Evolutionary conservation across 345 rosid species (phyloP), one percentile per base, ranked within the genome.

Genomic region (Boechera divaricarpa): DNA sequence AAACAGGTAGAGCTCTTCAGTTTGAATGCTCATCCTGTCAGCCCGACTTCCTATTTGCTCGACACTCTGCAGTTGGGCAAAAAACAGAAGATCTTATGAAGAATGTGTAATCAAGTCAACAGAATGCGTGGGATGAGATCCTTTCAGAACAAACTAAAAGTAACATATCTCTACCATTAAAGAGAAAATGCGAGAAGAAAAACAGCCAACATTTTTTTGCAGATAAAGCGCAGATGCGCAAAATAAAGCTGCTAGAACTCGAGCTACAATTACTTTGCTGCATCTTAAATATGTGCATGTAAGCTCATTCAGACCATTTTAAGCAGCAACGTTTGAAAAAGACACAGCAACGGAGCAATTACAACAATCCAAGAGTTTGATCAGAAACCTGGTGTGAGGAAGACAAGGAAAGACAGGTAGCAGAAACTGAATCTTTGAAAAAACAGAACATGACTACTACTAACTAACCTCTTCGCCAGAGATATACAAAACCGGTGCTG

Each of bases 41-140:
- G 97, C 98, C 74, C 98, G 90, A 82, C 86, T 84, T 62, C 91
- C 88, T 77, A 94, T 90, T 85, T 94, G 98, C 78, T 91, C 96
- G 18, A 90, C 89, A 70, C 98, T 94, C 98, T 94, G 85, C 75
- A 72, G 73, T 36, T 78, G 31, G 33, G 63, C 9, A 12, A 52
- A 63, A 64, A 53, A 7, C 15, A 7, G 0, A 68, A 36, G 38
- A 53, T 15, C 54, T 42, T 59, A 21, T 26, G 33, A 73, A 61
- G 12, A 63, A 32, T n/a, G 10, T 56, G 47, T 47, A 36, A 47
- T 63, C 65, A 77, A 38, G 1, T 11, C 55, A 52, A 42, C 24
- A 54, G 35, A 55, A 62, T 61, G 33, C 6, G 21, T 68, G 56
- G 26, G 47, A 39, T 18, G 16, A 60, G 32, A 59, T 52, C 42